Base-by-base conservation (phyloP, 2,329 filamentous ascomycete genomes). In the Fusarium caatingaense region DNA sequence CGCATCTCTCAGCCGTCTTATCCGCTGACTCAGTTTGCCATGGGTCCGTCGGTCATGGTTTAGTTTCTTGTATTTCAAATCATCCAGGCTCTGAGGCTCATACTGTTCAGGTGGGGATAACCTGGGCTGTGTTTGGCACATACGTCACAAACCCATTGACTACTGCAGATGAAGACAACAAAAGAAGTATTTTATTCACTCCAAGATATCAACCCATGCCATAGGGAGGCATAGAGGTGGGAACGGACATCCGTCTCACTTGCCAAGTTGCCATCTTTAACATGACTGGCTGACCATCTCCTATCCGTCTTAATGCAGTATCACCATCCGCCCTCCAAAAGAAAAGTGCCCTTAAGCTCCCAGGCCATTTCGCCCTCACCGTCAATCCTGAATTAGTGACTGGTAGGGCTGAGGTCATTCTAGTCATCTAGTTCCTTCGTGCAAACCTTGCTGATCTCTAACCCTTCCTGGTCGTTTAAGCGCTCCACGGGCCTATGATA, bases 61-160 rank as follows among this genome's bases (percentile, higher is more conserved):
- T 12, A 25, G 10, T 21, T 40, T 8, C 18, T 4, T 20, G 23
- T 3, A 4, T 25, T 20, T 15, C 12, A 16, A 23, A 10, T 34
- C 30, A 50, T 5, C 5, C 9, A 37, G 3, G 21, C 12, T 4
- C 9, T 4, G 7, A 37, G 3, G 21, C 12, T 4, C 9, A 11
- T 6, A 11, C 1, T 18, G 2, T 18, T 6, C 16, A 6, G 5
- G 16, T 18, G 32, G 8, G 8, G 32, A 4, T 16, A 2, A 6
- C 16, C 16, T 18, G 32, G 8, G 32, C 16, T 10, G 32, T 18
- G 16, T 6, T 18, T 37, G 32, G 32, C 32, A 10, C 1, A 18
- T 2, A 37, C 32, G 16, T 18, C 32, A 18, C 9, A 37, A 10
- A 13, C 12, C 12, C 7, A 32, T 10, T 34, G 8, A 16, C 5